Conservation (phyloP, 345 rosid species). For the Dipteronia dyeriana region DNA sequence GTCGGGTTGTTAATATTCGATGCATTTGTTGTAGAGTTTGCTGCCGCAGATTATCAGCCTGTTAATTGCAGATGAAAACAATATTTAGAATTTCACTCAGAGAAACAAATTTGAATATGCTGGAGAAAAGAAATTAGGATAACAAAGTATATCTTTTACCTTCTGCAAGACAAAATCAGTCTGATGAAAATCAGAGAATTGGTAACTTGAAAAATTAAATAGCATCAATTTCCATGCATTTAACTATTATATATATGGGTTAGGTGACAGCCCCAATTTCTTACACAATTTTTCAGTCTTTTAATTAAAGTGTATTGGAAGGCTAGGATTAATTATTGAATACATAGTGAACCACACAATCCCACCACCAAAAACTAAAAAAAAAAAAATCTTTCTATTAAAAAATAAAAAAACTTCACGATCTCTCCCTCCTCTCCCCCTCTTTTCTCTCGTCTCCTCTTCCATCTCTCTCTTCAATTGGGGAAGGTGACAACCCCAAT, state of each 20-base stretch:
- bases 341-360: too few species aligned
- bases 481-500: too few species aligned
- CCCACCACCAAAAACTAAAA: too few species aligned
- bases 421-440: too few species aligned
- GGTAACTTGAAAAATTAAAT: neutral
- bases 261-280: too few species aligned
- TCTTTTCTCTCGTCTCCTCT: too few species aligned
- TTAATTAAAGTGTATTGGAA: too few species aligned
- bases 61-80: constrained; percentile 4
- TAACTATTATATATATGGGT: neutral
- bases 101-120: neutral
- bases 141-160: neutral
- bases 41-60: constrained; percentile 80
- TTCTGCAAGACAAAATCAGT: neutral
- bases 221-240: neutral
- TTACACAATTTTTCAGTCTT: too few species aligned
- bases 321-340: too few species aligned
- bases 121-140: neutral
- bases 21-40: constrained; percentile 76
- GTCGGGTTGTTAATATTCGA: constrained; percentile 68
- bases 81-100: neutral
- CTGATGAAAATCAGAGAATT: neutral
- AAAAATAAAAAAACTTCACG: too few species aligned
- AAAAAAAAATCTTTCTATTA: too few species aligned
- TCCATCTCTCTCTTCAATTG: too few species aligned